Evolutionary conservation across 192 early-diverging fungal genomes (phyloP).

Genomic region (Coemansia sp.): DNA sequence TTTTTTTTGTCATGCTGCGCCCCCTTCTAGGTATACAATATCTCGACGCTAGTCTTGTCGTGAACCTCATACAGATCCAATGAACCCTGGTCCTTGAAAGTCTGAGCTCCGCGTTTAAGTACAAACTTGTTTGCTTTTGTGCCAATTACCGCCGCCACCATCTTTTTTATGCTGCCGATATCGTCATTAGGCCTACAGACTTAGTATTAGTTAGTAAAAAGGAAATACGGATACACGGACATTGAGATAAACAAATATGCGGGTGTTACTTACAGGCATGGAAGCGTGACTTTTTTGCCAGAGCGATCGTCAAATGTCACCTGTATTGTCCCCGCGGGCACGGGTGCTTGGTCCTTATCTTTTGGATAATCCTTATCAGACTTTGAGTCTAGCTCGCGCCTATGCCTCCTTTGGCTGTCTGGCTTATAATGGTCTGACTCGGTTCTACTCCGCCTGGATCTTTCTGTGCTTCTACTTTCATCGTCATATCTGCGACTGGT

Average conservation of each 20-base stretch:
- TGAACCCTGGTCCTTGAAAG: slow-evolving; percentile 88
- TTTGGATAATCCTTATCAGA: not conserved
- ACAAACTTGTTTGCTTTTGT: slow-evolving; percentile 88
- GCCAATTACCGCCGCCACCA: slow-evolving; percentile 88
- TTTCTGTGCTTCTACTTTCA: not conserved
- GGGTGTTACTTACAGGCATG: not conserved
- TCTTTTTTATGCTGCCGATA: slow-evolving; percentile 80
- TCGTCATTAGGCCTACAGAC: slow-evolving; percentile 67
- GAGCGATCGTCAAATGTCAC: slow-evolving; percentile 8
- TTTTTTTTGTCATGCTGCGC: not conserved
- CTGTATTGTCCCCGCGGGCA: not conserved
- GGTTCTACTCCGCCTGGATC: not conserved
- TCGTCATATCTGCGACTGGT: not conserved
- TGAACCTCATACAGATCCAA: slow-evolving; percentile 90
- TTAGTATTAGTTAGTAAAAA: not conserved
- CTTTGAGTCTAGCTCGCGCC: not conserved
- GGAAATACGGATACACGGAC: not conserved
- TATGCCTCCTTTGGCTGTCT: not conserved
- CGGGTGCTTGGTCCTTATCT: not conserved
- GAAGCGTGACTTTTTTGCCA: slow-evolving; percentile 1
- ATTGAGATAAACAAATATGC: not conserved
- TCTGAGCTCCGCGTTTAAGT: slow-evolving; percentile 87
- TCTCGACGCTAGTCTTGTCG: slow-evolving; percentile 86
- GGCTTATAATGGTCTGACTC: not conserved
- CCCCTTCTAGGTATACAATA: slow-evolving; percentile 61